A percentile compares a stretch with the other conserved stretches of the same genome.
Conservation (phyloP, 768 basidiomycete species). For the Cyathus striatus region DNA sequence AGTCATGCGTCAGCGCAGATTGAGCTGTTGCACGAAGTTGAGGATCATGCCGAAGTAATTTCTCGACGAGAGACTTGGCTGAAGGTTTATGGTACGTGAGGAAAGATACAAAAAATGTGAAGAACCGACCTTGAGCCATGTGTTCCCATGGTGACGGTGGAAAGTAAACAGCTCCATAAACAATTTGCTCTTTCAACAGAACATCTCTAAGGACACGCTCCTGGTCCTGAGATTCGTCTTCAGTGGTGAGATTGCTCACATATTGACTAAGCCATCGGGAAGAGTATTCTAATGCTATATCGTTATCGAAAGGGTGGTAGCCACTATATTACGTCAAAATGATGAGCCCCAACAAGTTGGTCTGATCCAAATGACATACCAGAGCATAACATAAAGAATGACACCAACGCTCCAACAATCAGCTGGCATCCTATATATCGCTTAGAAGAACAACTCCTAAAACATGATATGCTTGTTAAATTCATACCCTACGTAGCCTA, state of each 20-base stretch:
- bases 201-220: slow-evolving; percentile 46
- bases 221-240: slow-evolving; percentile 28
- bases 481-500: slow-evolving; percentile 56
- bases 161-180: slow-evolving; percentile 58
- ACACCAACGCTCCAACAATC: slow-evolving; percentile 90
- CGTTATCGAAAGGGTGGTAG: slow-evolving; percentile 74
- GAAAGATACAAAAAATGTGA: not conserved
- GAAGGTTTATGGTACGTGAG: not conserved
- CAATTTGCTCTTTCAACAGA: slow-evolving; percentile 64
- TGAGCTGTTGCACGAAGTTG: slow-evolving; percentile 57
- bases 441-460: no score
- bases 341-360: not conserved
- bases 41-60: slow-evolving; percentile 58
- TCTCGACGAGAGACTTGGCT: slow-evolving; percentile 57
- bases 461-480: not conserved
- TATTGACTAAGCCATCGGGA: slow-evolving; percentile 32
- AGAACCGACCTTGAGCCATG: slow-evolving; percentile 52
- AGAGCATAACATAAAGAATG: slow-evolving; percentile 77
- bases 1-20: slow-evolving; percentile 53
- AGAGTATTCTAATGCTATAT: slow-evolving; percentile 24
- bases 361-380: slow-evolving; percentile 40
- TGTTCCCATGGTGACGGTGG: slow-evolving; percentile 46
- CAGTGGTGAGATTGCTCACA: slow-evolving; percentile 22
- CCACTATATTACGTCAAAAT: slow-evolving; percentile 56
- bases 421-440: slow-evolving; percentile 66